Evolutionary conservation across 106 monocot genomes (phyloP).

Genomic region (Xerophyta viscosa): DNA sequence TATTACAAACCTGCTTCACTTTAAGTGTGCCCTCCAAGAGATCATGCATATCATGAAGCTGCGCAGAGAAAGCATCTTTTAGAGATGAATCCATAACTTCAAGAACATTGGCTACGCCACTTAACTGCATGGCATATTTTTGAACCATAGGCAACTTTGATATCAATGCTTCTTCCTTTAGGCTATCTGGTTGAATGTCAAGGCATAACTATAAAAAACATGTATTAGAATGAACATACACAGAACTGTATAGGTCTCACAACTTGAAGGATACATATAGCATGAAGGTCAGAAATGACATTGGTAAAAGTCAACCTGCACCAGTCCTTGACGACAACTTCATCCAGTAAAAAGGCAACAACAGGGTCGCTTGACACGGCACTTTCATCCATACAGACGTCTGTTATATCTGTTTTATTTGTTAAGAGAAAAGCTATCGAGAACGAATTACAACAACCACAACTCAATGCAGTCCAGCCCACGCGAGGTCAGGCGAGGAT

Average conservation of each 20-base stretch:
- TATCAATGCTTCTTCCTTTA: conserved; percentile 33
- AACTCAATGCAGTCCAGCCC: no score
- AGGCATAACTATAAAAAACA: conserved; percentile 12
- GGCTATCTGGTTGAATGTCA: conserved; percentile 44
- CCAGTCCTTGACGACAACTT: conserved; percentile 98
- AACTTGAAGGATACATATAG: conserved; percentile 62
- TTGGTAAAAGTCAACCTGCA: conserved; percentile 54
- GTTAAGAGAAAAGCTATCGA: conserved; percentile 52
- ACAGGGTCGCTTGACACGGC: conserved; percentile 97
- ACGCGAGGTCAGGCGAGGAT: no score
- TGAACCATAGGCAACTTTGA: conserved; percentile 34
- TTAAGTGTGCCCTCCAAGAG: conserved; percentile 62
- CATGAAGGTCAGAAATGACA: conserved; percentile 34
- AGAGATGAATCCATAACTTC: conserved; percentile 76
- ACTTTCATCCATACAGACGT: conserved; percentile 96
- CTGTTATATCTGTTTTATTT: conserved; percentile 67
- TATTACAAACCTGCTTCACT: conserved; percentile 60
- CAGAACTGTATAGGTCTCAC: no score
- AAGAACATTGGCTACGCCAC: conserved; percentile 70
- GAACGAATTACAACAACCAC: no score
- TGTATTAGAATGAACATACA: background rate
- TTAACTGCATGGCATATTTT: conserved; percentile 39
- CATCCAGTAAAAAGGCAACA: conserved; percentile 90
- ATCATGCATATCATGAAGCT: conserved; percentile 55
- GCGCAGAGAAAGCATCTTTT: conserved; percentile 34